Conservation (phyloP, 2,329 filamentous ascomycete genomes). For the Magnaporthales sp. region DNA sequence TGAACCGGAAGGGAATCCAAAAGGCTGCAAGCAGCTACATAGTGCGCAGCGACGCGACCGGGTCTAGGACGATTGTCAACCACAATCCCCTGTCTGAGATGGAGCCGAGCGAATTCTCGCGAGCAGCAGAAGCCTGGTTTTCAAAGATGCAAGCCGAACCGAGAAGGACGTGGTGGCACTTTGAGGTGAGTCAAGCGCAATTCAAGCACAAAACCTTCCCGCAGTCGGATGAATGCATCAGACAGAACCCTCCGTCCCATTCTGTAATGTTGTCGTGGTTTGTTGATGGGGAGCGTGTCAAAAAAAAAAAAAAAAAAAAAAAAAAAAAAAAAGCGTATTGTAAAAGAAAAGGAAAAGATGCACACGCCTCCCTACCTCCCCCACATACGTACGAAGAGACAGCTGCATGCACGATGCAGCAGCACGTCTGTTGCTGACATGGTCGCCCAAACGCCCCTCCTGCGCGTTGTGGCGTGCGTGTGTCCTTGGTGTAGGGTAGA, state of each 20-base stretch:
- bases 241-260: background rate
- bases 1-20: slow-evolving; percentile 45
- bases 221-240: background rate
- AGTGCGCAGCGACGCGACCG: slow-evolving; percentile 48
- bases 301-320: background rate
- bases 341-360: background rate
- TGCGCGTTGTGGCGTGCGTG: background rate
- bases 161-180: slow-evolving; percentile 56
- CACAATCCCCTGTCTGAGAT: slow-evolving; percentile 62
- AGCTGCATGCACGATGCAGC: background rate
- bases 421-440: background rate
- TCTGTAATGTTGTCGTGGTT: background rate
- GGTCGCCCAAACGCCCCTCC: background rate
- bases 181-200: slow-evolving; percentile 43
- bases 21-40: slow-evolving; percentile 63
- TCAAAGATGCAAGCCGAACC: slow-evolving; percentile 4
- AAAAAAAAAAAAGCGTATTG: too few species aligned
- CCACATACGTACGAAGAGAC: background rate
- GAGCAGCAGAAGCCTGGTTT: slow-evolving; percentile 22
- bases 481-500: slow-evolving; percentile 40
- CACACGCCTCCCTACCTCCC: background rate
- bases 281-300: background rate
- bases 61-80: slow-evolving; percentile 62
- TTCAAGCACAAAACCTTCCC: background rate
- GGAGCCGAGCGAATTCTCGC: slow-evolving; percentile 50